Evolutionary conservation across 306 rosid species (phyloP).

Genomic region (Ormosia emarginata): DNA sequence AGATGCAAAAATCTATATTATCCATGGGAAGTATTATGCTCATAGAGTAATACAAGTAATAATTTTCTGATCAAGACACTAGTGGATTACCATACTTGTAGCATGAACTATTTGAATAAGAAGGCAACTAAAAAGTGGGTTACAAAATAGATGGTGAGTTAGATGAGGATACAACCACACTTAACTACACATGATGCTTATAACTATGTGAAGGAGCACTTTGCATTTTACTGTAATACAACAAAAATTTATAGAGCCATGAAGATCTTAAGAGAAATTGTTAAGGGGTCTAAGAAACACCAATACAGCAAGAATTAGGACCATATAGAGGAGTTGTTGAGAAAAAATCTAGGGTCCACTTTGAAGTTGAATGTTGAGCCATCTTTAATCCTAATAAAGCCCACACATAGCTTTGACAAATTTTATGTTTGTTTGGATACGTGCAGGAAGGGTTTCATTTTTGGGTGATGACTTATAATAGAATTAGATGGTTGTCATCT

Average conservation of each 20-base stretch:
- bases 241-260: background rate
- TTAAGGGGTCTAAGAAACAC: background rate
- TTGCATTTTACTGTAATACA: background rate
- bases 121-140: no score
- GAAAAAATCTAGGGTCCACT: background rate
- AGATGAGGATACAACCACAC: background rate
- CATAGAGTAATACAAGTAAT: no score
- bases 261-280: background rate
- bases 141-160: background rate
- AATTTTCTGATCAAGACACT: no score
- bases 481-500: background rate
- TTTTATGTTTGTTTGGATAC: background rate
- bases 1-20: no score
- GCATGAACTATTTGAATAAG: no score
- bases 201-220: background rate
- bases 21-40: no score
- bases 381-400: background rate
- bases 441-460: background rate
- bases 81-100: no score
- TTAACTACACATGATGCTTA: background rate
- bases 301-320: background rate
- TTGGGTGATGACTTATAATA: background rate
- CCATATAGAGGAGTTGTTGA: background rate
- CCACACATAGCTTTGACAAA: background rate
- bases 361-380: background rate